Base-by-base conservation (phyloP, 2,329 filamentous ascomycete genomes). In the Fusarium camptoceras region DNA sequence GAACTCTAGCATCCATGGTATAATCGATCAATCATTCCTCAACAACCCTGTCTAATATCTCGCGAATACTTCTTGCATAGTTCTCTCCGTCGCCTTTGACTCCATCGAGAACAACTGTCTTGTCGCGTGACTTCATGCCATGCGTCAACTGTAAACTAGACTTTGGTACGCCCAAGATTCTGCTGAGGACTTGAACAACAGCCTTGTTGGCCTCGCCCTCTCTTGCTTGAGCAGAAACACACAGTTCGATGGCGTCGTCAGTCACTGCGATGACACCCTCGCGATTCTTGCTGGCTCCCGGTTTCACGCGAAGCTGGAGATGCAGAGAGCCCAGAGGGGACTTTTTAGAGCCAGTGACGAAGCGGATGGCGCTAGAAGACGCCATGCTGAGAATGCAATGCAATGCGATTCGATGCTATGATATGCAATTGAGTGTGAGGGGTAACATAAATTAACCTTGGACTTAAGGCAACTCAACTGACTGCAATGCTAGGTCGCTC, bases 151-250 rank as follows among this genome's bases (percentile, higher is more conserved):
- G 82, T 2, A 93, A 79, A 64, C 88, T 84, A 2, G 90, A 89
- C 75, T 90, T 92, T 30, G 90, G 86, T 9, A 91, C 81, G 3
- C 83, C 82, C 4, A 93, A 82, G 8, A 84, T 83, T 74, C 88
- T 81, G 68, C 90, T 89, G 58, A 94, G 80, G 7, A 93, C 79
- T 39, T 85, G 82, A 50, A 88, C 80, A 4, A 92, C 88, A 7
- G 91, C 90, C 75, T 86, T 87, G 75, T 93, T 93, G 8, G 91
- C 88, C 75, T 92, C 89, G 16, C 90, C 90, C 16, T 92, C 89
- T 64, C 85, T 84, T 14, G 91, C 84, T 68, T 86, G 89, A 0
- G 89, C 90, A 1, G 90, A 80, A 4, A 93, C 90, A 49, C 89
- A 91, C 2, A 94, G 77, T 64, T 91, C 86, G 48, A 93, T 84